These are phyloP conservation scores for Penicillium occitanis DNA, from an alignment of 2,329 filamentous ascomycete species.

Conservation along the genomic window DNA sequence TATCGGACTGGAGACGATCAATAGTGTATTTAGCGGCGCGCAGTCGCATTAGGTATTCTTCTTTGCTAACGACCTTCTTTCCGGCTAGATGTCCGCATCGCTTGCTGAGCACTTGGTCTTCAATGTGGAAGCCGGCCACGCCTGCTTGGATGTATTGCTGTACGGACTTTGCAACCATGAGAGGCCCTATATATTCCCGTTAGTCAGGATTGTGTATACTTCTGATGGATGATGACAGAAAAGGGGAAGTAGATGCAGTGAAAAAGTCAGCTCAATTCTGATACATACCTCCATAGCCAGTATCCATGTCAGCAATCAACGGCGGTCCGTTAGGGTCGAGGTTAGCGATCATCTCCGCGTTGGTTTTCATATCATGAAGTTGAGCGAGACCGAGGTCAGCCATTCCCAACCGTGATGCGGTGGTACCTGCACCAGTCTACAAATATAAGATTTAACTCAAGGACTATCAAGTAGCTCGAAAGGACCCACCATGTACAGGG, in stretches of 20 bases:
- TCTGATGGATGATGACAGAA: not conserved
- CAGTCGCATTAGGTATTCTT: conserved; percentile 38
- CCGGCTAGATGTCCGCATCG: conserved; percentile 44
- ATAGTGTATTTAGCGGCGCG: conserved; percentile 32
- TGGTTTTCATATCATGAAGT: conserved; percentile 56
- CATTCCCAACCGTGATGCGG: conserved; percentile 50
- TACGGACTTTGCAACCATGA: conserved; percentile 51
- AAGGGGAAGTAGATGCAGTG: not conserved
- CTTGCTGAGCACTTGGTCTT: conserved; percentile 55
- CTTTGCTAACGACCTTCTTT: conserved; percentile 40
- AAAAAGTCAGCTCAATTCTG: not conserved
- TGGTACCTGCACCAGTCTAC: conserved; percentile 54
- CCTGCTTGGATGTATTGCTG: conserved; percentile 54
- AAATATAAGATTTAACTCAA: not conserved
- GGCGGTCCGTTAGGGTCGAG: conserved; percentile 49
- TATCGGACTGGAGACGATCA: conserved; percentile 38
- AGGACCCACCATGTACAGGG: not conserved
- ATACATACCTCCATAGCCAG: conserved; percentile 48
- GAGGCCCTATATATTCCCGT: conserved; percentile 34
- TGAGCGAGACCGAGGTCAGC: conserved; percentile 55
- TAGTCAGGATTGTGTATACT: not conserved
- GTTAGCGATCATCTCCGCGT: conserved; percentile 56
- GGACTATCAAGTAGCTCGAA: not conserved
- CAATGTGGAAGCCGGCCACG: conserved; percentile 58
- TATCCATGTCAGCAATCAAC: conserved; percentile 57